Evolutionary conservation across 1,284 basidiomycete genomes (phyloP).

Genomic region (Bjerkandera adusta): DNA sequence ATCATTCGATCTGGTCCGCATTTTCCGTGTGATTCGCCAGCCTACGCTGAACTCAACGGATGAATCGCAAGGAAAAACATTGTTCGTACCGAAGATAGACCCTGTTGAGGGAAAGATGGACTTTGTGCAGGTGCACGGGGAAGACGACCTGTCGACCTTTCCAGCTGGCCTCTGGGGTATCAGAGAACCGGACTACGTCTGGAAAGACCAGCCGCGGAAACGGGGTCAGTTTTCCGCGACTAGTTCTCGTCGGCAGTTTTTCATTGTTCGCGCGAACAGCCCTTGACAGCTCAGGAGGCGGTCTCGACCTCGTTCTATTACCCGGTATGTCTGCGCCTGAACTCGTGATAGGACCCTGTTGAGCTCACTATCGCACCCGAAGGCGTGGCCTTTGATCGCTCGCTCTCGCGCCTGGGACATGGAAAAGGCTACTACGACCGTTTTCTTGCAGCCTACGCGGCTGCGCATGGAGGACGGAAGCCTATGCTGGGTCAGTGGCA

Average conservation of each 20-base stretch:
- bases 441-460: conserved; percentile 58
- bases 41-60: not conserved
- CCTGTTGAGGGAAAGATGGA: conserved; percentile 55
- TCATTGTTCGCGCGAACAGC: conserved; percentile 33
- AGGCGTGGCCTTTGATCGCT: conserved; percentile 77
- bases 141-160: conserved; percentile 55
- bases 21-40: conserved; percentile 2
- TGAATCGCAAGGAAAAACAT: conserved; percentile 47
- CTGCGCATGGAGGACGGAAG: conserved; percentile 18
- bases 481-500: conserved; percentile 52
- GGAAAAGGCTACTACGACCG: conserved; percentile 81
- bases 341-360: conserved; percentile 7
- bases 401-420: conserved; percentile 70
- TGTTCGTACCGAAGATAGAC: conserved; percentile 71
- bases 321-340: conserved; percentile 52
- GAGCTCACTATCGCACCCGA: conserved; percentile 5
- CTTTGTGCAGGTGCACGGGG: conserved; percentile 56
- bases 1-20: conserved; percentile 47
- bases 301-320: conserved; percentile 64
- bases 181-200: conserved; percentile 56
- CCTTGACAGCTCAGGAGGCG: conserved; percentile 37
- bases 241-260: conserved; percentile 2
- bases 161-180: conserved; percentile 71
- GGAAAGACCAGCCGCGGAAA: conserved; percentile 40
- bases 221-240: conserved; percentile 42